phyloP scores from a whole-genome alignment of 106 monocot species.

The Dioscorea dumetorum region DNA sequence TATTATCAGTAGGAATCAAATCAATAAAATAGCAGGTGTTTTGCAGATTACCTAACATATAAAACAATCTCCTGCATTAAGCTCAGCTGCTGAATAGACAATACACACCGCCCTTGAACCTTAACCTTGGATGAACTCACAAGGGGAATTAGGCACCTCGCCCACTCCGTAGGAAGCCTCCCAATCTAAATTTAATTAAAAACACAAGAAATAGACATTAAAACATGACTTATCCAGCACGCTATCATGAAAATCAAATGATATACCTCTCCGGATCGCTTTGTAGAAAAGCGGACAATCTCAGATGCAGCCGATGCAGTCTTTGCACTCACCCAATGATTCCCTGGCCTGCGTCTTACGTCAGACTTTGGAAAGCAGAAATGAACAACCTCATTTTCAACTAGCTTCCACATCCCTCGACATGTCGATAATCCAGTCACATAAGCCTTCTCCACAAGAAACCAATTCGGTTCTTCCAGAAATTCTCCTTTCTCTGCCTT shows the following conservation, averaged over 20 bases:
- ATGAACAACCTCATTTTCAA: conserved; percentile 54
- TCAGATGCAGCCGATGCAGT: conserved; percentile 38
- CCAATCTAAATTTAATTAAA: conserved; percentile 34
- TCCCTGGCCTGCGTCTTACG: conserved; percentile 15
- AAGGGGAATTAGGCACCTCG: conserved; percentile 59
- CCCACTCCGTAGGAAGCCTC: conserved; percentile 68
- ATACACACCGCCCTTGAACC: conserved; percentile 39
- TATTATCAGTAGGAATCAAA: no score
- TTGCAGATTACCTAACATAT: conserved; percentile 50
- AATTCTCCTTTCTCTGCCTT: conserved; percentile 44
- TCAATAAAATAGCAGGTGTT: no score
- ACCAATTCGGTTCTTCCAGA: conserved; percentile 67
- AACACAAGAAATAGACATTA: no score
- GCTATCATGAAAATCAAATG: not conserved
- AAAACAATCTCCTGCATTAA: conserved; percentile 69
- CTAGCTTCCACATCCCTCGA: conserved; percentile 43
- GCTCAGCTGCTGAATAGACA: conserved; percentile 18
- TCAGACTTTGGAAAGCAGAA: conserved; percentile 47
- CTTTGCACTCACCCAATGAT: conserved; percentile 35
- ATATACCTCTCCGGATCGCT: conserved; percentile 66
- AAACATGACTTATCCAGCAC: no score
- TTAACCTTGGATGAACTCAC: conserved; percentile 71
- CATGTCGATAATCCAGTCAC: conserved; percentile 53
- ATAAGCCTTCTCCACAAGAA: conserved; percentile 58
- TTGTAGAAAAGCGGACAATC: conserved; percentile 83